phyloP scores from a whole-genome alignment of 306 rosid genomes.

The cucumber (Cucumis sativus) region Cucumber_9930_V3 NC_026661.2:10642501-10643000 shows the following conservation, averaged over 20 bases:
- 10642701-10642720: slow-evolving; percentile 28
- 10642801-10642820: slow-evolving; percentile 88
- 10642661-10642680: slow-evolving; percentile 27
- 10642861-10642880: slow-evolving; percentile 76
- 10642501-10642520: slow-evolving; percentile 47
- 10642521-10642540: slow-evolving; percentile 59
- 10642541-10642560: slow-evolving; percentile 40
- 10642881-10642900: slow-evolving; percentile 90
- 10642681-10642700: slow-evolving; percentile 27
- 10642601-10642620: slow-evolving; percentile 38
- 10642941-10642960: slow-evolving; percentile 91
- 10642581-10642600: slow-evolving; percentile 27
- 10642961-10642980: slow-evolving; percentile 87
- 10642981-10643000: not conserved
- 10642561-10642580: slow-evolving; percentile 33
- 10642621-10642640: slow-evolving; percentile 37
- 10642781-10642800: slow-evolving; percentile 41
- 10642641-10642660: slow-evolving; percentile 31
- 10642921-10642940: slow-evolving; percentile 95
- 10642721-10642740: slow-evolving; percentile 32
- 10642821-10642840: slow-evolving; percentile 99
- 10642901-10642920: slow-evolving; percentile 77
- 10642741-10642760: slow-evolving; percentile 24
- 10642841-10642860: slow-evolving; percentile 76
- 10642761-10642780: slow-evolving; percentile 40